Evolutionary conservation across 768 basidiomycete genomes (phyloP).

Genomic region (Crucibulum laeve): DNA sequence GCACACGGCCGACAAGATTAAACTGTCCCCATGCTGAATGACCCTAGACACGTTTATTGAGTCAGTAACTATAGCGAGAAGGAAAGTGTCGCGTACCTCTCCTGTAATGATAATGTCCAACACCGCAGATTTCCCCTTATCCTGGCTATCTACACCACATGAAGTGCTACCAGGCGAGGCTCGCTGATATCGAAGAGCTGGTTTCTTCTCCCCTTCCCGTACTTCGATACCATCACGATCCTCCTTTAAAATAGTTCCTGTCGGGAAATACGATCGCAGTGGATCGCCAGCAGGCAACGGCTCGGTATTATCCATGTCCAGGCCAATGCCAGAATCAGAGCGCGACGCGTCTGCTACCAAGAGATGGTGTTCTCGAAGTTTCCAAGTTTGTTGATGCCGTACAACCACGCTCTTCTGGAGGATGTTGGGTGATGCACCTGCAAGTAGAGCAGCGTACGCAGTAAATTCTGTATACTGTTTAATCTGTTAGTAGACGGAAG

Average conservation of each 20-base stretch:
- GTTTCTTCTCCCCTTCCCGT: slow-evolving; percentile 33
- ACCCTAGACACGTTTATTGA: slow-evolving; percentile 42
- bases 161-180: slow-evolving; percentile 6
- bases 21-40: slow-evolving; percentile 94
- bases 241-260: slow-evolving; percentile 46
- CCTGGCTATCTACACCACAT: slow-evolving; percentile 10
- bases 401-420: slow-evolving; percentile 76
- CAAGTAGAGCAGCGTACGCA: slow-evolving; percentile 74
- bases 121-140: slow-evolving; percentile 19
- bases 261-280: slow-evolving; percentile 57
- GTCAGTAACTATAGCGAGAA: not conserved
- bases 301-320: slow-evolving; percentile 20
- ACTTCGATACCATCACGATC: slow-evolving; percentile 42
- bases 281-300: slow-evolving; percentile 58
- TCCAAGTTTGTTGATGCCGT: slow-evolving; percentile 89
- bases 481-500: not conserved
- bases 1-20: slow-evolving; percentile 71
- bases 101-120: slow-evolving; percentile 69
- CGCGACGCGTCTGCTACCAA: slow-evolving; percentile 20
- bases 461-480: slow-evolving; percentile 78
- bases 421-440: slow-evolving; percentile 57
- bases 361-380: slow-evolving; percentile 73
- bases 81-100: slow-evolving; percentile 44
- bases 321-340: slow-evolving; percentile 27
- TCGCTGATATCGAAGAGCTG: slow-evolving; percentile 26